Evolutionary conservation across 441 rosid species (phyloP), one percentile per base, ranked within the genome.

Genomic region (Pelargonium cotyledonis): DNA sequence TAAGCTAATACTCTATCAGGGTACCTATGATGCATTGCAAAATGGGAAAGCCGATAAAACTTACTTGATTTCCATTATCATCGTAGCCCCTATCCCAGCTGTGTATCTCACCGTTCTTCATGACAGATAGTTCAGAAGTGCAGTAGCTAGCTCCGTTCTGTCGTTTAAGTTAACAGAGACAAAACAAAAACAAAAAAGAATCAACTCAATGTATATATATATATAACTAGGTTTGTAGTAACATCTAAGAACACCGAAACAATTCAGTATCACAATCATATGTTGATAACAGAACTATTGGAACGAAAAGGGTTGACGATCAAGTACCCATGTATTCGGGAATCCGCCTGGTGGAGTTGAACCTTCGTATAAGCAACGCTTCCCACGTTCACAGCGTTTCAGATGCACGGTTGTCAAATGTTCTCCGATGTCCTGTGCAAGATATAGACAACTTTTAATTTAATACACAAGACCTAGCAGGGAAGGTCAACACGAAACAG

Each of bases 51-150:
- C 8, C 35, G 5, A 0, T 51, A 77, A 44, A 69, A 73, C 65
- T 31, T n/a, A 91, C 99, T 90, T 91, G 96, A 74, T 86, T 90
- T 55, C 83, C 87, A 66, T 83, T 77, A 5, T 85, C 91, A 21
- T 89, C 96, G 4, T 83, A 94, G 35, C 96, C 97, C 55, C 92
- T 84, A 70, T 94, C 99, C 97, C 94, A 88, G 62, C 85, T 82
- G 67, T 89, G 96, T 69, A 87, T 78, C 81, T 94, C 97, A 65
- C 80, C 89, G 77, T 89, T 94, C 86, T 85, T 90, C 72, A 85
- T 41, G 66, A 92, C 70, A 0, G 89, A 67, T 41, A 88, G 90
- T 72, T 84, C 90, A 12, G 90, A 86, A 51, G 89, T 80, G 71
- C 81, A 85, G 81, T 78, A 75, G 55, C 86, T 68, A 29, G 89